Percentiles rank a stretch among this genome's conserved stretches.
Conservation (phyloP, 2,329 filamentous ascomycete genomes). For the Cladorrhinum sp. region DNA sequence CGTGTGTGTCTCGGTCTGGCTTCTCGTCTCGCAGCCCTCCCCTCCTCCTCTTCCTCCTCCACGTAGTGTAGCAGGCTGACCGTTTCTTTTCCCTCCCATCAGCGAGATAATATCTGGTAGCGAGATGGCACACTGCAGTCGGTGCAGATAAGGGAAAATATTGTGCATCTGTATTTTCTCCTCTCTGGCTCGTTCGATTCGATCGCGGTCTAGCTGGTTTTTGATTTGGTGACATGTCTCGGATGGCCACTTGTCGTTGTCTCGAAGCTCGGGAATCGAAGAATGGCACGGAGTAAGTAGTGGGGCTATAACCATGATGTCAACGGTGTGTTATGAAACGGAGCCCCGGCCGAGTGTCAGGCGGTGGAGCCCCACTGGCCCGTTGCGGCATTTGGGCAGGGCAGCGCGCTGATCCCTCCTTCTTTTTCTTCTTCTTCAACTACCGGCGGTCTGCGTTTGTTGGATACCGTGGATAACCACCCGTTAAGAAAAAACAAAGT, state of each 20-base stretch:
- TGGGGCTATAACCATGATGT: not conserved
- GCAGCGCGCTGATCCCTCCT: no score
- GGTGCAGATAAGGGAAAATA: not conserved
- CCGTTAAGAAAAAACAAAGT: not conserved
- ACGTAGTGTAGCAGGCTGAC: no score
- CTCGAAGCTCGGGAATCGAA: not conserved
- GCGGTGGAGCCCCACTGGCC: not conserved
- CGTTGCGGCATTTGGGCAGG: not conserved
- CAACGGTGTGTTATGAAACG: not conserved
- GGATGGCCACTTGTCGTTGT: not conserved
- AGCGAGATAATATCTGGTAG: not conserved
- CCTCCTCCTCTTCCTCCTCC: no score
- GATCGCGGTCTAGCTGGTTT: not conserved
- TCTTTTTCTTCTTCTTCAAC: not conserved
- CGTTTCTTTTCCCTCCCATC: not conserved
- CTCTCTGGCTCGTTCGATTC: not conserved
- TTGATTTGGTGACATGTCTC: not conserved
- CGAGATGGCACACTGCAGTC: not conserved
- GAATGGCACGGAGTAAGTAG: not conserved
- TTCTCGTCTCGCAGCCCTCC: not conserved
- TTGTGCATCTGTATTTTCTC: not conserved
- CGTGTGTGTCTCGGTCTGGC: conserved; percentile 3
- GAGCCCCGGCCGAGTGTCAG: not conserved
- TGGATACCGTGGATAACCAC: not conserved
- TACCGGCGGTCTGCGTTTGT: not conserved